phyloP scores from a whole-genome alignment of 306 rosid species.

The Sophora flavescens region DNA sequence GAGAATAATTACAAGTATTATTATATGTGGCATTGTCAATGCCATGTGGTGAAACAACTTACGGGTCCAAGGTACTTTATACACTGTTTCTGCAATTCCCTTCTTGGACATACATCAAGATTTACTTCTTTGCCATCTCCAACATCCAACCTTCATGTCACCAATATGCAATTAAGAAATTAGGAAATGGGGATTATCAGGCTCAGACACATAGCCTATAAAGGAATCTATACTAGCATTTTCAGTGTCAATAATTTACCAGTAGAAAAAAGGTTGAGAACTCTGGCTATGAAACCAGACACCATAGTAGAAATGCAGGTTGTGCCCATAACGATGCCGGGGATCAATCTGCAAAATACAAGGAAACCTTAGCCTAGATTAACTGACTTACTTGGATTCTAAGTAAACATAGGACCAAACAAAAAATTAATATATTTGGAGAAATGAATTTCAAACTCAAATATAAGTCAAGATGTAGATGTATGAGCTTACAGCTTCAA shows the following conservation, averaged over 20 bases:
- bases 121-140: constrained; percentile 79
- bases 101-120: constrained; percentile 62
- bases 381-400: constrained; percentile 29
- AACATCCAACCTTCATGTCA: constrained; percentile 80
- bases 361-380: constrained; percentile 2
- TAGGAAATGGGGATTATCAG: not conserved
- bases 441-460: constrained; percentile 9
- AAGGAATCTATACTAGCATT: not conserved
- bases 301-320: constrained; percentile 77
- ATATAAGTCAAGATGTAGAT: constrained; percentile 15
- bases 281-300: constrained; percentile 74
- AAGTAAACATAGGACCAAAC: constrained; percentile 29
- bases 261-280: constrained; percentile 83
- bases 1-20: not conserved
- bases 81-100: constrained; percentile 61
- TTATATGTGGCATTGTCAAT: not conserved
- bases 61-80: constrained; percentile 88
- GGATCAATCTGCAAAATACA: constrained; percentile 77
- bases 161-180: constrained; percentile 23
- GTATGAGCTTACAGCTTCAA: constrained; percentile 80
- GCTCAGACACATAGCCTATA: not conserved
- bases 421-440: not conserved
- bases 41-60: constrained; percentile 41
- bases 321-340: constrained; percentile 94
- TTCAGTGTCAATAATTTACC: constrained; percentile 52